Evolutionary conservation across 148 eudicot genomes (phyloP).

Genomic region (Vaccinium myrtillus): DNA sequence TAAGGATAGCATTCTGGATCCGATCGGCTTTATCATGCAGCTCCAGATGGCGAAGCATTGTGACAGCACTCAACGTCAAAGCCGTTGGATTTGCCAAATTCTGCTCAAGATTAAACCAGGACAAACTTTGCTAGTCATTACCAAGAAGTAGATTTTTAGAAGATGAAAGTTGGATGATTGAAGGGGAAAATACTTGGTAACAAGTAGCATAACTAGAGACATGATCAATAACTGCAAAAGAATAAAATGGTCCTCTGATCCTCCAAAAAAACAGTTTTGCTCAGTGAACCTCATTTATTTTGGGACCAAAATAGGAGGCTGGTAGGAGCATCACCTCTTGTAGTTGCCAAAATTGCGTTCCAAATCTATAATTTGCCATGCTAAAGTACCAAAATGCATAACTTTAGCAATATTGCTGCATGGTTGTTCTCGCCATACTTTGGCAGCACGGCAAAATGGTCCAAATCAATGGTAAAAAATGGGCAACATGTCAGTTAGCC

Average conservation of each 20-base stretch:
- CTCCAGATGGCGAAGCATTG: slow-evolving; percentile 83
- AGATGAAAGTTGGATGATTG: neutral
- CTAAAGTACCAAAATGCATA: neutral
- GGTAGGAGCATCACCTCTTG: neutral
- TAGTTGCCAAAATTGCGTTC: neutral
- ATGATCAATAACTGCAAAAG: neutral
- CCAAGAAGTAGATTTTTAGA: neutral
- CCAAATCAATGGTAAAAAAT: neutral
- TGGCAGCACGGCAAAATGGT: neutral
- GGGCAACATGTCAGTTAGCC: neutral
- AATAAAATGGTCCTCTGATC: neutral
- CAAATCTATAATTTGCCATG: neutral
- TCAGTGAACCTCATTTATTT: neutral
- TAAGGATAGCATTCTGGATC: slow-evolving; percentile 72
- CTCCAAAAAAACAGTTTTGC: neutral
- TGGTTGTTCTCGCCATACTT: neutral
- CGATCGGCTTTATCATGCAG: slow-evolving; percentile 76
- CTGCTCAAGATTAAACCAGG: neutral
- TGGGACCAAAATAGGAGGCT: neutral
- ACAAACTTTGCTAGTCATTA: neutral
- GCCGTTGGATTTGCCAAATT: slow-evolving; percentile 97
- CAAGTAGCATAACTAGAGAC: neutral
- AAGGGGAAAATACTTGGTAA: neutral
- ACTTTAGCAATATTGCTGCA: neutral
- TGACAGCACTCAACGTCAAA: slow-evolving; percentile 73